Base-by-base conservation (phyloP, 2,329 filamentous ascomycete species). In the Ceratocystiopsis minuta region DNA sequence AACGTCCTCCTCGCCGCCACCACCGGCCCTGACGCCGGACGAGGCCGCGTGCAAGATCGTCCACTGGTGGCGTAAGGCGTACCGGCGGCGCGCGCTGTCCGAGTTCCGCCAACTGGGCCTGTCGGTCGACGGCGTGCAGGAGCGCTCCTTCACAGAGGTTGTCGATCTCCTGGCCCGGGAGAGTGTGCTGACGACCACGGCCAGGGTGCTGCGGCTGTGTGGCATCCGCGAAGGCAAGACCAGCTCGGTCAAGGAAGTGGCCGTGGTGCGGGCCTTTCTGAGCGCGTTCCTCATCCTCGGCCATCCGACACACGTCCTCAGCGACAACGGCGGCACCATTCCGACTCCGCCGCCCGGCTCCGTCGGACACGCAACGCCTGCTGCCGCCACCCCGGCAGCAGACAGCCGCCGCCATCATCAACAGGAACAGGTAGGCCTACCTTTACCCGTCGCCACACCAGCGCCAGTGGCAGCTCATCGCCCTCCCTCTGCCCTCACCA, bases 251-350 rank as follows among this genome's bases (percentile, higher is more conserved):
- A 68, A 71, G 37, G 74, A 82, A 49, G 80, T 80, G 65, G 75
- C 78, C 33, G 71, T 75, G 15, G 73, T 82, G 35, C 68, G 81
- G 51, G 85, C 78, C 1, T 88, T 88, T 52, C 60, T 90, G 43
- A 85, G 80, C 53, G 79, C 83, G 6, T 88, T 80, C 54, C 65
- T 90, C 42, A 86, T 88, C 46, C 63, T 86, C 20, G 81, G 80
- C 1, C 83, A 88, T 55, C 82, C 83, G 1, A 75, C 76, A 1
- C 76, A 84, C 50, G 81, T 88, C 1, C 69, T 90, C 32, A 82
- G 72, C 57, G 81, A 76, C 55, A 82, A 83, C 53, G 75, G 78
- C 39, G 38, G 35, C 34, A 10, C 24, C 24, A 28, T 28, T 10
- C 24, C 24, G 32, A 6, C 32, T 3, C 32, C 32, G 32, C 32